Conservation (phyloP, 495 filamentous ascomycete genomes). For the Talaromyces trachyspermus region DNA sequence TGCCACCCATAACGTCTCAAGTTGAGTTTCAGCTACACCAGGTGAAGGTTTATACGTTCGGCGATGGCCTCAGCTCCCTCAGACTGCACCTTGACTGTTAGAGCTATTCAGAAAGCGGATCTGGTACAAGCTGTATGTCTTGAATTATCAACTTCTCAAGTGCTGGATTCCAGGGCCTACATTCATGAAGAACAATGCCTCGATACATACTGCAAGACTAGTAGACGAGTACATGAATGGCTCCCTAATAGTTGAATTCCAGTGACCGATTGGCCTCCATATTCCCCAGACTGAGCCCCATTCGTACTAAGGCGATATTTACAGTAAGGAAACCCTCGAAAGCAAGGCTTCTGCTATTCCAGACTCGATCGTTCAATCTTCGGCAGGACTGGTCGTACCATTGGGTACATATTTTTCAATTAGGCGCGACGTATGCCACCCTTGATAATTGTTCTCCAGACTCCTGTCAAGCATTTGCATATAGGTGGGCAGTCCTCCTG, state of each 20-base stretch:
- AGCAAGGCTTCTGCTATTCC: constrained; percentile 2
- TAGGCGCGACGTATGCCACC: constrained; percentile 2
- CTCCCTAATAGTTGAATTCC: constrained; percentile 1
- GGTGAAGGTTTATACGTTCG: no score
- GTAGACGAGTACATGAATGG: not conserved
- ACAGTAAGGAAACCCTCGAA: constrained; percentile 1
- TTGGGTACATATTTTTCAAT: constrained; percentile 1
- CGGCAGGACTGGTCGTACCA: not conserved
- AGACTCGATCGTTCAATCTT: constrained; percentile 1
- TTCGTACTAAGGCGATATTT: constrained; percentile 2
- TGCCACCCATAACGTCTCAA: no score
- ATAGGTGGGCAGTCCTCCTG: constrained; percentile 1
- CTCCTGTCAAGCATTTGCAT: not conserved
- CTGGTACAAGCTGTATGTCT: no score
- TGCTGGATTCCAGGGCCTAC: constrained; percentile 1
- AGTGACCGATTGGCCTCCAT: not conserved
- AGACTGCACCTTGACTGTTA: no score
- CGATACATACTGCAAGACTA: constrained; percentile 3
- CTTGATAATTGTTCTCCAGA: constrained; percentile 2
- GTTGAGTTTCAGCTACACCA: no score
- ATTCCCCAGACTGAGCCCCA: constrained; percentile 1
- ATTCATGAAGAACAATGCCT: constrained; percentile 2
- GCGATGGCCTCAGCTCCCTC: no score
- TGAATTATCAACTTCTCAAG: constrained; percentile 2
- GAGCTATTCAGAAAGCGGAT: no score